Conservation (phyloP, 768 basidiomycete genomes). For the Russula vinacea region DNA sequence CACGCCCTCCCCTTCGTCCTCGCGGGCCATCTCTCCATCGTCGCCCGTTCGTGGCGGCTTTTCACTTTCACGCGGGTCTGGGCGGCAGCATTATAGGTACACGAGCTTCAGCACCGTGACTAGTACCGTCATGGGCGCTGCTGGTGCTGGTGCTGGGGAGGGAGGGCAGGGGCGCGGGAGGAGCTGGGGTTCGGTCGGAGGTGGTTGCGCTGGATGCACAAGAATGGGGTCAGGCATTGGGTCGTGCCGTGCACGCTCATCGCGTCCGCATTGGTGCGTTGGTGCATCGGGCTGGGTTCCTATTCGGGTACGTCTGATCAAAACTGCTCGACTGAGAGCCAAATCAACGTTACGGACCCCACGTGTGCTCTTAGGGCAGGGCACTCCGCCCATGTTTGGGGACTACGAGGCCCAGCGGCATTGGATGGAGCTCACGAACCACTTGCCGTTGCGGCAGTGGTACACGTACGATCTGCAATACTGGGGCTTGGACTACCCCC, state of each 20-base stretch:
- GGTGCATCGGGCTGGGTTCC: conserved; percentile 66
- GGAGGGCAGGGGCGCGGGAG: conserved; percentile 12
- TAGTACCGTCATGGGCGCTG: conserved; percentile 43
- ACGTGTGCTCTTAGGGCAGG: conserved; percentile 46
- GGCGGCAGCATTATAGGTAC: conserved; percentile 37
- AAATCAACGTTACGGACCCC: too few relatives aligned
- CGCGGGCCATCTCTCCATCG: conserved; percentile 9
- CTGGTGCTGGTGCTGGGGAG: conserved; percentile 31
- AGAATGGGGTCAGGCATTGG: conserved; percentile 55
- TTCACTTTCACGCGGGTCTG: conserved; percentile 60
- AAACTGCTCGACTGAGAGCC: not conserved
- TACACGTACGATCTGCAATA: conserved; percentile 85
- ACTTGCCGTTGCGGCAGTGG: conserved; percentile 75
- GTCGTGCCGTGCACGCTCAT: conserved; percentile 56
- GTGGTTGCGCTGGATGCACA: conserved; percentile 82
- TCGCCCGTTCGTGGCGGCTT: conserved; percentile 54
- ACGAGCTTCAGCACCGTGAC: conserved; percentile 47
- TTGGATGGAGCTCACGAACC: conserved; percentile 90
- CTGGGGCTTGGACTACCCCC: conserved; percentile 96
- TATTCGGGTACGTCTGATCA: conserved; percentile 69
- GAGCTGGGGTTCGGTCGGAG: conserved; percentile 50
- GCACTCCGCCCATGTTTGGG: conserved; percentile 78
- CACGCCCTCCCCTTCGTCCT: conserved; percentile 22
- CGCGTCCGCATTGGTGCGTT: conserved; percentile 57
- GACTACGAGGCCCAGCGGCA: conserved; percentile 94